A percentile compares a stretch with the other conserved stretches of the same genome.
phyloP scores from a whole-genome alignment of 805 yeast species.

The Diddensiella caesifluorescens region DNA sequence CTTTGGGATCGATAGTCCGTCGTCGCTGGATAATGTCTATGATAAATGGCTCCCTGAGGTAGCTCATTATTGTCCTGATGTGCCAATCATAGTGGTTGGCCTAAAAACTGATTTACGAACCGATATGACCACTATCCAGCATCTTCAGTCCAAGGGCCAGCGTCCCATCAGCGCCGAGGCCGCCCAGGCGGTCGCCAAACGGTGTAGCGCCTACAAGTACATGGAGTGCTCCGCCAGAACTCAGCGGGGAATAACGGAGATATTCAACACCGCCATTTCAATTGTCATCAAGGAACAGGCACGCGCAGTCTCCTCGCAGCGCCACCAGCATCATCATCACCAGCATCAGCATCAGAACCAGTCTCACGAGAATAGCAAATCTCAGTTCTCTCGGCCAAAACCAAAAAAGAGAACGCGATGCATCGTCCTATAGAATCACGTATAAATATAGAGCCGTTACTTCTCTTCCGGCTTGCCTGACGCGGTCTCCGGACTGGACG shows the following conservation, averaged over 20 bases:
- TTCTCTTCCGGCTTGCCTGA: too few relatives aligned
- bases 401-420: slow-evolving; percentile 11
- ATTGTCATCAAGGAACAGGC: slow-evolving; percentile 24
- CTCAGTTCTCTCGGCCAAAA: neutral
- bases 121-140: slow-evolving; percentile 20
- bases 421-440: slow-evolving; percentile 9
- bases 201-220: slow-evolving; percentile 65
- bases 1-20: slow-evolving; percentile 59
- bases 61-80: slow-evolving; percentile 71
- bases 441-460: too few relatives aligned
- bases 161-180: slow-evolving; percentile 33
- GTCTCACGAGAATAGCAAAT: neutral
- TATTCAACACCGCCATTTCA: slow-evolving; percentile 58
- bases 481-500: slow-evolving; percentile 2
- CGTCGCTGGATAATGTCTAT: slow-evolving; percentile 63
- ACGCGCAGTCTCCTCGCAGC: neutral
- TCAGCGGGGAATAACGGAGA: slow-evolving; percentile 52
- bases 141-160: slow-evolving; percentile 25
- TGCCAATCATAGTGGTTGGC: slow-evolving; percentile 77
- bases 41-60: slow-evolving; percentile 90
- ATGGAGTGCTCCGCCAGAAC: slow-evolving; percentile 73
- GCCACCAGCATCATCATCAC: neutral
- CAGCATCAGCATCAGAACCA: neutral
- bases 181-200: slow-evolving; percentile 50
- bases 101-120: slow-evolving; percentile 61